These are phyloP conservation scores for Funneliformis mosseae DNA, from an alignment of 192 early-diverging fungal species.

Conservation along the genomic window DNA sequence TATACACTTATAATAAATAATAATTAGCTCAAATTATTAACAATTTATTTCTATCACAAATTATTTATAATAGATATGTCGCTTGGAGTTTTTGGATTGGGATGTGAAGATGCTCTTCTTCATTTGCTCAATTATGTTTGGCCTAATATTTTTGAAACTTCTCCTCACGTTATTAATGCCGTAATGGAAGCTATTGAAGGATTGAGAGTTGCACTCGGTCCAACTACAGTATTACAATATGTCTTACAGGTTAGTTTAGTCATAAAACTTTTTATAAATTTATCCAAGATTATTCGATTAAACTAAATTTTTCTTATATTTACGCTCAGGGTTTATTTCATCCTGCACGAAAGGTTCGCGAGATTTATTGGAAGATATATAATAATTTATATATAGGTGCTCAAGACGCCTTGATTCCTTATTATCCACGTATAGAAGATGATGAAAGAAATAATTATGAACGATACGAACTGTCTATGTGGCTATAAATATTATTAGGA, in stretches of 20 bases:
- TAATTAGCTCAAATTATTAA: not conserved
- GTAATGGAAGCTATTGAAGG: slow-evolving; percentile 98
- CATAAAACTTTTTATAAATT: not conserved
- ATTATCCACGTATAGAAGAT: slow-evolving; percentile 88
- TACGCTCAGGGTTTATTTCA: slow-evolving; percentile 90
- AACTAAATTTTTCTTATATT: not conserved
- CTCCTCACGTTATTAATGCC: slow-evolving; percentile 96
- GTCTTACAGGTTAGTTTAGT: slow-evolving; percentile 48
- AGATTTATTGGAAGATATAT: slow-evolving; percentile 99
- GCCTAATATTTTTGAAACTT: slow-evolving; percentile 98
- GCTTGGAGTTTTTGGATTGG: slow-evolving; percentile 88
- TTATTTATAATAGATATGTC: slow-evolving; percentile 67
- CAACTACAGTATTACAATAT: slow-evolving; percentile 82
- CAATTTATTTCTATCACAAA: not conserved
- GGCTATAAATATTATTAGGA: slow-evolving; percentile 5
- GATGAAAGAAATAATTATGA: slow-evolving; percentile 75
- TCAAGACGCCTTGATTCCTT: slow-evolving; percentile 91
- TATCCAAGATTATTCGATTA: not conserved
- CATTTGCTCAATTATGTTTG: slow-evolving; percentile 96
- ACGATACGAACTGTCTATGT: slow-evolving; percentile 81
- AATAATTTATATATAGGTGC: slow-evolving; percentile 91
- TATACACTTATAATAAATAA: not conserved
- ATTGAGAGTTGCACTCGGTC: slow-evolving; percentile 86
- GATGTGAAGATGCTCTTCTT: slow-evolving; percentile 90
- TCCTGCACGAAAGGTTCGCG: slow-evolving; percentile 90